Conservation (phyloP, 2,329 filamentous ascomycete species). For the Aspergillus latus region DNA sequence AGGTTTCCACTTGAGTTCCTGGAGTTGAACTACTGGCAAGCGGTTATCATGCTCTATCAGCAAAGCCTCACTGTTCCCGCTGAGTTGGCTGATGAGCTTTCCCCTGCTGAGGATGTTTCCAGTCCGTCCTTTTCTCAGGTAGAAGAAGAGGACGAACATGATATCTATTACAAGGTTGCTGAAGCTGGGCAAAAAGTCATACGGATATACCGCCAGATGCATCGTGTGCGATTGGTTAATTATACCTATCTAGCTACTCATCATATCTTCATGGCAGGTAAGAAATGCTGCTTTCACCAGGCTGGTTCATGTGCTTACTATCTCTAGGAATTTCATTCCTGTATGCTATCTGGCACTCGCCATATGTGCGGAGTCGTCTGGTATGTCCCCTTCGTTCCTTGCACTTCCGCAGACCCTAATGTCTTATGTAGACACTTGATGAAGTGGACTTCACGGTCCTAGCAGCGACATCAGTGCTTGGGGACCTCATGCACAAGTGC, state of each 20-base stretch:
- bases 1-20: slow-evolving; percentile 86
- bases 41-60: slow-evolving; percentile 91
- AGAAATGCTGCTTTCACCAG: slow-evolving; percentile 20
- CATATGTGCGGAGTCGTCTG: slow-evolving; percentile 78
- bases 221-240: slow-evolving; percentile 84
- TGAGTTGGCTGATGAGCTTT: slow-evolving; percentile 76
- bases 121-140: slow-evolving; percentile 52
- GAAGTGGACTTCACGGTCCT: slow-evolving; percentile 97
- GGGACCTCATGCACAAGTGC: slow-evolving; percentile 89
- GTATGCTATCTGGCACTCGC: slow-evolving; percentile 96
- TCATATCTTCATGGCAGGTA: slow-evolving; percentile 94
- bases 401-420: background rate
- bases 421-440: slow-evolving; percentile 66
- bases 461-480: slow-evolving; percentile 87
- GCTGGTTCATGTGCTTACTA: slow-evolving; percentile 12
- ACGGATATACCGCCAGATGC: slow-evolving; percentile 84
- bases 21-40: slow-evolving; percentile 97
- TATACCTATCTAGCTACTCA: slow-evolving; percentile 96
- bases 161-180: slow-evolving; percentile 90
- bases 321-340: slow-evolving; percentile 75
- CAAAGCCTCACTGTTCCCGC: slow-evolving; percentile 85
- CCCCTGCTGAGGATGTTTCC: slow-evolving; percentile 57
- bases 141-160: slow-evolving; percentile 71
- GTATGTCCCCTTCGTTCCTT: slow-evolving; percentile 53
- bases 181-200: slow-evolving; percentile 92